Evolutionary conservation across 2,329 filamentous ascomycete genomes (phyloP), one percentile per base, ranked within the genome.

Genomic region (Helminthosporium solani): DNA sequence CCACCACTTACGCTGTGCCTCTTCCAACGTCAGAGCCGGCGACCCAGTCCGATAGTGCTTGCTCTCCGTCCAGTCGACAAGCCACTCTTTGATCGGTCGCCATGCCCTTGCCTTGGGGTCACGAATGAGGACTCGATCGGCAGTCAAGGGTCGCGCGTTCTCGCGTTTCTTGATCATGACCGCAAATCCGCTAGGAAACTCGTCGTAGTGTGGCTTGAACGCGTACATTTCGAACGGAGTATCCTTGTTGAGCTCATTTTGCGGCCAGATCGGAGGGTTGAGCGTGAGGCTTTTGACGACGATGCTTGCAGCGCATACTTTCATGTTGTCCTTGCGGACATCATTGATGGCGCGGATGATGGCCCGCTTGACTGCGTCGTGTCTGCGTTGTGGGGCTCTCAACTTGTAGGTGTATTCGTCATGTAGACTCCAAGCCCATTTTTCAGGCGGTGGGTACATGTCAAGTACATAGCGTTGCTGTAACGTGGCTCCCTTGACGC

Each of bases 1-100:
- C 44, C 39, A 47, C 39, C 44, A 47, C 8, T 37, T 28, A 19
- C 28, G 38, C 21, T 46, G 44, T n/a, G 37, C 19, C 14, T 28
- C 23, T 5, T 25, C 9, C 23, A 25, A 6, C 6, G 23, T 25
- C 9, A 25, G 23, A 9, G 23, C 23, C 5, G 23, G 27, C 16
- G 18, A 16, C 3, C 27, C 38, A 30, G 8, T 31, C 5, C 12
- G 18, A 11, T 16, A 14, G 3, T 33, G 3, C 5, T 34, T 25
- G 8, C 9, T 11, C 14, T 12, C 3, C 9, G 37, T 19, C 37
- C 20, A 27, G 3, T 25, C 21, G 21, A 33, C 11, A 15, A 42
- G n/a, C 18, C 27, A 37, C 7, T 20, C 21, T 15, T 37, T 37
- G 7, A 35, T 18, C 3, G 16, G 21, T 14, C 8, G 21, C 31